Percentiles rank a stretch among this genome's conserved stretches.
Evolutionary conservation across 768 basidiomycete genomes (phyloP).

Genomic region (Termitomyces sp.): DNA sequence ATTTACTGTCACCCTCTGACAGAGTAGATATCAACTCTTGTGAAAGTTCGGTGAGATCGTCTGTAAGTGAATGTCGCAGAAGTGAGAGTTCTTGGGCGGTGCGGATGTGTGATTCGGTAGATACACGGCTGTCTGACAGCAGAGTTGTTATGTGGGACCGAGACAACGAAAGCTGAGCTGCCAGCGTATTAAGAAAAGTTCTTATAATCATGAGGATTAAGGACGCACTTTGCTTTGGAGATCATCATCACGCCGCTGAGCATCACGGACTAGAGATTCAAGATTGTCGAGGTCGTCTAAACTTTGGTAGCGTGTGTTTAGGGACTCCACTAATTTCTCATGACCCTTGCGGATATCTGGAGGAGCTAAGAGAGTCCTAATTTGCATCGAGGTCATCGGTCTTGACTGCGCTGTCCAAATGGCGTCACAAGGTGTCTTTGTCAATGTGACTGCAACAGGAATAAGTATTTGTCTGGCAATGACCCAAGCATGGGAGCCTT

Average conservation of each 20-base stretch:
- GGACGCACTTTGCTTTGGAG: constrained; percentile 44
- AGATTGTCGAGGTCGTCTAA: constrained; percentile 50
- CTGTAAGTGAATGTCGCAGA: constrained; percentile 72
- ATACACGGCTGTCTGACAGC: constrained; percentile 43
- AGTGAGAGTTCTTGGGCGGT: constrained; percentile 73
- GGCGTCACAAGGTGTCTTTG: no score
- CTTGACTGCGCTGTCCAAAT: no score
- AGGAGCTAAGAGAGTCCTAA: constrained; percentile 46
- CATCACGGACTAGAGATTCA: constrained; percentile 39
- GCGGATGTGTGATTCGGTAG: constrained; percentile 47
- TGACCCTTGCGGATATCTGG: constrained; percentile 37
- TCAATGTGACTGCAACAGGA: no score
- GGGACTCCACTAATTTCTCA: constrained; percentile 28
- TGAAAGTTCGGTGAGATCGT: constrained; percentile 70
- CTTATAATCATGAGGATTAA: constrained; percentile 10
- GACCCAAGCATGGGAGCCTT: no score
- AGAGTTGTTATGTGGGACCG: constrained; percentile 42
- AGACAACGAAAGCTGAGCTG: constrained; percentile 60
- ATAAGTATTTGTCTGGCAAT: no score
- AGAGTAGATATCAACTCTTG: constrained; percentile 59
- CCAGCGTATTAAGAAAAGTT: constrained; percentile 31
- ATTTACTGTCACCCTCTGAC: constrained; percentile 39
- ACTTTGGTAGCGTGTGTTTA: constrained; percentile 47
- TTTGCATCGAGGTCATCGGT: constrained; percentile 25
- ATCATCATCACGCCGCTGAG: constrained; percentile 34